Percentiles rank a stretch among this genome's conserved stretches.
Conservation (phyloP, 257 asterid species). For the Avicennia marina region DNA sequence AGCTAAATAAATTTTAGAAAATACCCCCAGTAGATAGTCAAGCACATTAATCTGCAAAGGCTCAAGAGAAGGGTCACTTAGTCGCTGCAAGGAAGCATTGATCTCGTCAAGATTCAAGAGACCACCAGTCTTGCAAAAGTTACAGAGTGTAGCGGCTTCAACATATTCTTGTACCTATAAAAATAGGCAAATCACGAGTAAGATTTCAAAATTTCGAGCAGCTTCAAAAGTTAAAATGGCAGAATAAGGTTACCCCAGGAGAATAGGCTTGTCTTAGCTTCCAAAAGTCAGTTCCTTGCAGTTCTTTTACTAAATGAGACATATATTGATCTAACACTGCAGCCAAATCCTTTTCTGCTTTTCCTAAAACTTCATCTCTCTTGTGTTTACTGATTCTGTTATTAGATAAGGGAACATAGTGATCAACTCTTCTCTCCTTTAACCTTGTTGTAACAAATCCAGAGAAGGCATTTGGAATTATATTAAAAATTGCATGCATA, state of each 20-base stretch:
- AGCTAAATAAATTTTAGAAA: too few relatives aligned
- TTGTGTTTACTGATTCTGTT: constrained; percentile 74
- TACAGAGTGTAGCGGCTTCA: constrained; percentile 88
- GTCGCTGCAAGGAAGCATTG: constrained; percentile 56
- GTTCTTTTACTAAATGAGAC: constrained; percentile 72
- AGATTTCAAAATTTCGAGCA: constrained; percentile 6
- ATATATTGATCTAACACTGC: constrained; percentile 65
- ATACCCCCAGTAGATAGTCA: constrained; percentile 89
- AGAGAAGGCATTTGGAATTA: too few relatives aligned
- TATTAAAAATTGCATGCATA: too few relatives aligned
- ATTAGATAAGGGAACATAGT: constrained; percentile 6
- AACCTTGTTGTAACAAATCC: neutral
- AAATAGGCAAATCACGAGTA: constrained; percentile 18
- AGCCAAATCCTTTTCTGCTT: constrained; percentile 77
- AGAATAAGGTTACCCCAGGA: constrained; percentile 66
- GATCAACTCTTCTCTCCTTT: neutral
- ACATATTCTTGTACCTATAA: constrained; percentile 84
- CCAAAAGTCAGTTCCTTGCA: constrained; percentile 90
- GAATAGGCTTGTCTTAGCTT: constrained; percentile 92
- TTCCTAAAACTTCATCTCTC: constrained; percentile 66
- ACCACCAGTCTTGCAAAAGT: constrained; percentile 77
- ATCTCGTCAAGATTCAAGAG: constrained; percentile 76
- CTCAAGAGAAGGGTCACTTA: constrained; percentile 68
- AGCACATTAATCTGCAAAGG: constrained; percentile 84
- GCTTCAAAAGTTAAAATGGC: constrained; percentile 3